Percentiles rank a stretch among this genome's conserved stretches.
phyloP scores from a whole-genome alignment of 176 grass and related monocot genomes.

The Elymus sibiricus region DNA sequence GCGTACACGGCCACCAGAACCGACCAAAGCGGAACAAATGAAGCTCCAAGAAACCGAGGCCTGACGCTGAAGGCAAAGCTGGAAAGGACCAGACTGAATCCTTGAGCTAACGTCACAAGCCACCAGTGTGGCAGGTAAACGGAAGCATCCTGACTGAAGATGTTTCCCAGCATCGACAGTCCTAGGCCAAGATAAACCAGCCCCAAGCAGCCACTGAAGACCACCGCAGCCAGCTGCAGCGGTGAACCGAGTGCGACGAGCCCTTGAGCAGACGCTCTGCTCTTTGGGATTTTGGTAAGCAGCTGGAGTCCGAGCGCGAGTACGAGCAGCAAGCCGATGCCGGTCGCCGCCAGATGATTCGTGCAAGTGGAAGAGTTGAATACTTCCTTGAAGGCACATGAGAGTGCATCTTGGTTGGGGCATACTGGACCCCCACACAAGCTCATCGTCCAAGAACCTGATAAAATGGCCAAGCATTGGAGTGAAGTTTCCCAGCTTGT shows the following conservation, averaged over 20 bases:
- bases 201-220: slow-evolving; percentile 43
- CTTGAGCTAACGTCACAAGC: slow-evolving; percentile 42
- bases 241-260: slow-evolving; percentile 23
- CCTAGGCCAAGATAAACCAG: slow-evolving; percentile 45
- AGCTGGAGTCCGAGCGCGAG: slow-evolving; percentile 33
- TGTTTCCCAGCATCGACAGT: slow-evolving; percentile 49
- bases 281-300: slow-evolving; percentile 38
- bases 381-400: slow-evolving; percentile 30
- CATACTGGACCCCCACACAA: slow-evolving; percentile 44
- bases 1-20: slow-evolving; percentile 37
- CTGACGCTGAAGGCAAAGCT: slow-evolving; percentile 37
- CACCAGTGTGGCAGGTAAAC: slow-evolving; percentile 47
- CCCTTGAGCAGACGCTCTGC: neutral
- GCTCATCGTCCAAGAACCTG: slow-evolving; percentile 40
- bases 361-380: slow-evolving; percentile 62
- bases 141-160: slow-evolving; percentile 13
- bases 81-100: slow-evolving; percentile 33
- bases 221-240: slow-evolving; percentile 16
- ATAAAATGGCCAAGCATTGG: neutral
- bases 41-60: slow-evolving; percentile 24
- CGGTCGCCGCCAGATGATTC: slow-evolving; percentile 48
- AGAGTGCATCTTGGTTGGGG: neutral
- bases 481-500: neutral
- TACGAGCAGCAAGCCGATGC: slow-evolving; percentile 7
- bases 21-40: slow-evolving; percentile 40